Percentiles rank a stretch among this genome's conserved stretches.
phyloP scores from a whole-genome alignment of 2,329 filamentous ascomycete genomes.

The Botrytis fragariae region DNA sequence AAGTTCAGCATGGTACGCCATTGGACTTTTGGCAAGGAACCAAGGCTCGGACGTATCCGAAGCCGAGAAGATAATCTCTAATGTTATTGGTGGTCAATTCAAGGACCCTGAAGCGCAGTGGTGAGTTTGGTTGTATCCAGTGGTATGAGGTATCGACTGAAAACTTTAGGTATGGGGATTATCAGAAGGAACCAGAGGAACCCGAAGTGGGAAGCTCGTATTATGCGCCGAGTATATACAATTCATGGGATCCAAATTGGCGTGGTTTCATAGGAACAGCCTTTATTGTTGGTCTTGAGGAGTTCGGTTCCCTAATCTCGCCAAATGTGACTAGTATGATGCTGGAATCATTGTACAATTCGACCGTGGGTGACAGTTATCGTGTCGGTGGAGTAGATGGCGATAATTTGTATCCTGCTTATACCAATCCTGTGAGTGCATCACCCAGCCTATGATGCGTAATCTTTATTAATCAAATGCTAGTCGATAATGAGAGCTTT shows the following conservation, averaged over 20 bases:
- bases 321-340: conserved; percentile 43
- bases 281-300: conserved; percentile 57
- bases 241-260: conserved; percentile 64
- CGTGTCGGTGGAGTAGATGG: conserved; percentile 51
- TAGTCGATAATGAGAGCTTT: conserved; percentile 62
- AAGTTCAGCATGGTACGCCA: conserved; percentile 57
- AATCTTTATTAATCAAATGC: neutral
- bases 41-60: conserved; percentile 47
- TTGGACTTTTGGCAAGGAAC: conserved; percentile 56
- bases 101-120: conserved; percentile 53
- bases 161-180: conserved; percentile 42
- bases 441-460: neutral
- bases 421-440: conserved; percentile 51
- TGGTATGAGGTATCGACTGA: neutral
- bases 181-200: conserved; percentile 55
- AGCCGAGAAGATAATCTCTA: conserved; percentile 53
- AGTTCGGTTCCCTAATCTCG: conserved; percentile 45
- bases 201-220: conserved; percentile 52
- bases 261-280: conserved; percentile 60
- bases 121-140: conserved; percentile 39
- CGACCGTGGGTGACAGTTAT: conserved; percentile 56
- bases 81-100: conserved; percentile 53
- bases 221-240: conserved; percentile 53
- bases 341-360: conserved; percentile 52
- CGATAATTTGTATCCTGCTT: conserved; percentile 62